These are phyloP conservation scores for Aeschynomene evenia DNA, from an alignment of 306 rosid genomes.

Conservation along the genomic window DNA sequence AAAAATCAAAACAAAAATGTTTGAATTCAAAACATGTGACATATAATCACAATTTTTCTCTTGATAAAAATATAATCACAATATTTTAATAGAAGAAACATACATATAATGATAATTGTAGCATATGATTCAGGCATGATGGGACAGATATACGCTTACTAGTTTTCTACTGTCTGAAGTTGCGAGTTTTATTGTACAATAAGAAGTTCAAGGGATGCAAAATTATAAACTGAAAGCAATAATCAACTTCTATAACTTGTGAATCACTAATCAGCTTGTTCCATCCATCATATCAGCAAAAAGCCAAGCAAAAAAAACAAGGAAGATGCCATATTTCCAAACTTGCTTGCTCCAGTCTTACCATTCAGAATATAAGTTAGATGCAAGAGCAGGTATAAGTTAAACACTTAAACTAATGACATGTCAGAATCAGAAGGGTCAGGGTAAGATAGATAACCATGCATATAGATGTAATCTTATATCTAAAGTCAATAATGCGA, in stretches of 20 bases:
- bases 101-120: background rate
- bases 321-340: constrained; percentile 32
- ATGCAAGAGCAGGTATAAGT: constrained; percentile 30
- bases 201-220: constrained; percentile 33
- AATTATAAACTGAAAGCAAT: constrained; percentile 32
- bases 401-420: constrained; percentile 12
- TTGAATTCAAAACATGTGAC: constrained; percentile 6
- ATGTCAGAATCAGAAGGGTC: constrained; percentile 22
- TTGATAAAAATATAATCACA: background rate
- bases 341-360: constrained; percentile 33
- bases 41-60: background rate
- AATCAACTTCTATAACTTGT: constrained; percentile 36
- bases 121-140: constrained; percentile 23
- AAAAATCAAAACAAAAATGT: constrained; percentile 18
- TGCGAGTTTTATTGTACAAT: constrained; percentile 34
- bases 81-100: background rate
- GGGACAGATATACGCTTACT: constrained; percentile 33
- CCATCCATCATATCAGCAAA: constrained; percentile 35
- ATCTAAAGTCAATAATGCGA: constrained; percentile 29
- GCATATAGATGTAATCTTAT: constrained; percentile 16
- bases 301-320: constrained; percentile 35
- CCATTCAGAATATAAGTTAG: constrained; percentile 24
- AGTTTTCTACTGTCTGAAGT: background rate
- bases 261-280: constrained; percentile 30
- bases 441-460: constrained; percentile 3